phyloP scores from a whole-genome alignment of 2,329 filamentous ascomycete genomes.

The Paraphaeosphaeria minitans region DNA sequence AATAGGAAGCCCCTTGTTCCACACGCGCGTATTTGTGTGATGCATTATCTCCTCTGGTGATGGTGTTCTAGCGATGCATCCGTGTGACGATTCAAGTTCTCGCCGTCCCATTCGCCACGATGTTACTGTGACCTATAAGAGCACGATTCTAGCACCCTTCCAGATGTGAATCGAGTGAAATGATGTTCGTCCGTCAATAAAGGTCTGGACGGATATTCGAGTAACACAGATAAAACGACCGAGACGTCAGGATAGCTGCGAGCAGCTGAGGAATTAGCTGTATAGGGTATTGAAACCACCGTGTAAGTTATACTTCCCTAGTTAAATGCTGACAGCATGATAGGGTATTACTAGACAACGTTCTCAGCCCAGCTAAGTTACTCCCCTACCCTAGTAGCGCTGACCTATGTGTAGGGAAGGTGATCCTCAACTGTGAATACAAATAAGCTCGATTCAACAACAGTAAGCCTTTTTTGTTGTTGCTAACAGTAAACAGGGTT shows the following conservation, averaged over 20 bases:
- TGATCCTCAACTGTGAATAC: background rate
- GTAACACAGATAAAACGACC: background rate
- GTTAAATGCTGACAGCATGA: too few relatives aligned
- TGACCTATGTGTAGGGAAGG: background rate
- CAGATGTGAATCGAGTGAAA: background rate
- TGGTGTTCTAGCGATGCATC: background rate
- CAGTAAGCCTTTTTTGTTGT: background rate
- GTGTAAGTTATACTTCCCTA: too few relatives aligned
- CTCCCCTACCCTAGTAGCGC: background rate
- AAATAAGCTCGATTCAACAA: background rate
- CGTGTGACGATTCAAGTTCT: background rate
- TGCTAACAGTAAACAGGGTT: background rate
- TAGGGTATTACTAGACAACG: too few relatives aligned
- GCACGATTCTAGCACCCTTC: background rate
- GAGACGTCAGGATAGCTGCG: background rate
- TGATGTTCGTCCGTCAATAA: background rate
- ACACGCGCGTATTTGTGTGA: background rate
- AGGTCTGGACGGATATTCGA: background rate
- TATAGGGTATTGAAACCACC: too few relatives aligned
- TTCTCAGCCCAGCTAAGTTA: background rate
- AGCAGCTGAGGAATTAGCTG: background rate
- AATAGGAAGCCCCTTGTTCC: slow-evolving; percentile 2
- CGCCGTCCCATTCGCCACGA: background rate
- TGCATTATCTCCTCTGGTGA: background rate
- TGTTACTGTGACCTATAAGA: background rate